Evolutionary conservation across 768 basidiomycete species (phyloP).

Genomic region (Pleurotus citrinopileatus): DNA sequence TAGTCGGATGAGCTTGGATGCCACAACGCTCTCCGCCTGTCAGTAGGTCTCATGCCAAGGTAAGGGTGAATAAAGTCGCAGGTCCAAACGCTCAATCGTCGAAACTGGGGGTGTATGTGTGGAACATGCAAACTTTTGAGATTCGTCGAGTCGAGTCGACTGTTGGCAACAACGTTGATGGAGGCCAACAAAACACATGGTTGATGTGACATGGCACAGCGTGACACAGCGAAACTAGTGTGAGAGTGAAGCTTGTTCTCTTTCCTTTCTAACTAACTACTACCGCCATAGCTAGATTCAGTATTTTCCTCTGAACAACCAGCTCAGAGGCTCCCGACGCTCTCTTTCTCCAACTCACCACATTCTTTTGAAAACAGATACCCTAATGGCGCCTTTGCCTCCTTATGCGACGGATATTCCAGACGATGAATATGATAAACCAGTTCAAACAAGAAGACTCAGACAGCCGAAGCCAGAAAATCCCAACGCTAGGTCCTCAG

Average conservation of each 20-base stretch:
- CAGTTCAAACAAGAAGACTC: constrained; percentile 38
- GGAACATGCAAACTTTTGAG: no score
- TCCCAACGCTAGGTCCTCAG: constrained; percentile 56
- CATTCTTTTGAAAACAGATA: constrained; percentile 17
- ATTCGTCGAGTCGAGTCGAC: no score
- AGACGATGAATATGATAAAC: constrained; percentile 54
- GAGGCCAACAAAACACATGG: background rate
- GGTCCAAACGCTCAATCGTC: no score
- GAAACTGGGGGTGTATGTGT: no score
- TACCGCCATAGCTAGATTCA: no score
- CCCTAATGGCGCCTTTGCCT: constrained; percentile 46
- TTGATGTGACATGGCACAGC: background rate
- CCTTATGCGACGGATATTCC: constrained; percentile 71
- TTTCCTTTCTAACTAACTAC: constrained; percentile 4
- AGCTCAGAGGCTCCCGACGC: constrained; percentile 11
- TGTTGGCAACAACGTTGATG: no score
- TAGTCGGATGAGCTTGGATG: no score
- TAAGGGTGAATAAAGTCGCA: no score
- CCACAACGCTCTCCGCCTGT: no score
- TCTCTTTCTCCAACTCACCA: constrained; percentile 15
- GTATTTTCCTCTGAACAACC: constrained; percentile 4
- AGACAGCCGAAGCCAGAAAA: constrained; percentile 45
- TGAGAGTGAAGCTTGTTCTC: background rate
- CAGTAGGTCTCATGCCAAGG: no score
- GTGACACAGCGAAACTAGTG: background rate